Evolutionary conservation across 305 asterid genomes (phyloP).

Genomic region (Fraxinus baroniana): DNA sequence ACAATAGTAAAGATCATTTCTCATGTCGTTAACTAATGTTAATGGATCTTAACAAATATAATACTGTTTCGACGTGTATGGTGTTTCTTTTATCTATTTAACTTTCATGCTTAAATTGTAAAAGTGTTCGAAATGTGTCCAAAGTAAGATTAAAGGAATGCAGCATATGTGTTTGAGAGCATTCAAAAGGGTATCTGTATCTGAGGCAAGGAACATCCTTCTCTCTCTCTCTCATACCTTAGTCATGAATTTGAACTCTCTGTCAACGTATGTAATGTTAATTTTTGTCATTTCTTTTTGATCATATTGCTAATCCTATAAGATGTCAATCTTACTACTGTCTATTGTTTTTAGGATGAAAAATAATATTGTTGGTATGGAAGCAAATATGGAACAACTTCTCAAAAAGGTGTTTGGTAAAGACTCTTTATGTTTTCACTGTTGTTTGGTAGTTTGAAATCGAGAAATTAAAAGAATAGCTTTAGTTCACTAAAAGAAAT

Average conservation of each 20-base stretch:
- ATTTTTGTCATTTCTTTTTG: constrained; percentile 6
- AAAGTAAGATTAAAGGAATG: background rate
- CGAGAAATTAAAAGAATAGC: constrained; percentile 12
- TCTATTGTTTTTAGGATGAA: constrained; percentile 75
- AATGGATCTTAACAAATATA: background rate
- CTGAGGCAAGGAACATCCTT: background rate
- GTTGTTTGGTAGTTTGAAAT: constrained; percentile 4
- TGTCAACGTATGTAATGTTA: constrained; percentile 9
- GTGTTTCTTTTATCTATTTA: background rate
- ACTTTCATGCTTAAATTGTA: background rate
- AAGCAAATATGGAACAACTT: constrained; percentile 95
- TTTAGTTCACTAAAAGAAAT: constrained; percentile 6
- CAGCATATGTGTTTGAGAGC: background rate
- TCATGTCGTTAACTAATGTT: background rate
- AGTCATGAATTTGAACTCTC: background rate
- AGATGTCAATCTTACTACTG: constrained; percentile 21
- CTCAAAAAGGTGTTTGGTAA: constrained; percentile 82
- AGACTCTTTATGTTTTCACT: constrained; percentile 24
- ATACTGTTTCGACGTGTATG: background rate
- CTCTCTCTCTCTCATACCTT: background rate
- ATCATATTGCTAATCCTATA: constrained; percentile 17
- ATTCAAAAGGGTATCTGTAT: background rate
- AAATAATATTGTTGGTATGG: constrained; percentile 91
- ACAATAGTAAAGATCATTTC: background rate
- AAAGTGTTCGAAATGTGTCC: background rate